These are phyloP conservation scores for Eucalyptus urophylla DNA, from an alignment of 345 rosid genomes.

Conservation along the genomic window DNA sequence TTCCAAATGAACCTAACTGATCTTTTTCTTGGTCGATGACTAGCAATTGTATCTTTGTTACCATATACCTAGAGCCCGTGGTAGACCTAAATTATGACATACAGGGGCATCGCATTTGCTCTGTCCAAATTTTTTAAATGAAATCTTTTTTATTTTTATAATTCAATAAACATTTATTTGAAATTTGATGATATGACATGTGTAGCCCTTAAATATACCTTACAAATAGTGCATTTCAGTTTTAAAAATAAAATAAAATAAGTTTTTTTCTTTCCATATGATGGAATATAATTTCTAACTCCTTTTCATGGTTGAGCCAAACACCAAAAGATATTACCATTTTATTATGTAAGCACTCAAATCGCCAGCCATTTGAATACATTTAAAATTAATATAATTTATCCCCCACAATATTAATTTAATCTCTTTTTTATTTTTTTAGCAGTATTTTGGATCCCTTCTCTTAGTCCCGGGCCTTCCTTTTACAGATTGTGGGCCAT, in stretches of 20 bases:
- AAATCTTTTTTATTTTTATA: not conserved
- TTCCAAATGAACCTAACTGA: not conserved
- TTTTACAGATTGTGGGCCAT: not conserved
- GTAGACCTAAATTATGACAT: too few relatives aligned
- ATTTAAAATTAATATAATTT: too few relatives aligned
- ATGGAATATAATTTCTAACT: fast-evolving
- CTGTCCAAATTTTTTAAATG: not conserved
- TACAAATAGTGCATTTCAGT: not conserved
- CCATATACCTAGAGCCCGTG: too few relatives aligned
- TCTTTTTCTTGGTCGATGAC: not conserved
- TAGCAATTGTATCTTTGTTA: not conserved
- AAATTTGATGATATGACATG: not conserved
- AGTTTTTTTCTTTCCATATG: fast-evolving
- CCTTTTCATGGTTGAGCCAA: not conserved
- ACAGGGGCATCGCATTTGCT: not conserved
- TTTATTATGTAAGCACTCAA: fast-evolving
- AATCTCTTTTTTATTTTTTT: not conserved
- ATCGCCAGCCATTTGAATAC: not conserved
- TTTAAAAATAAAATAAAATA: fast-evolving
- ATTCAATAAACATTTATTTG: fast-evolving
- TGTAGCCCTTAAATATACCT: not conserved
- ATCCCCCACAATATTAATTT: not conserved
- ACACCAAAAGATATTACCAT: not conserved
- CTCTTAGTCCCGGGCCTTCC: not conserved
- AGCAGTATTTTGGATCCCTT: too few relatives aligned